Percentiles rank a stretch among this genome's conserved stretches.
Evolutionary conservation across 73 alveolate species (phyloP).

Genomic region (Paramecium sexaurelia): DNA sequence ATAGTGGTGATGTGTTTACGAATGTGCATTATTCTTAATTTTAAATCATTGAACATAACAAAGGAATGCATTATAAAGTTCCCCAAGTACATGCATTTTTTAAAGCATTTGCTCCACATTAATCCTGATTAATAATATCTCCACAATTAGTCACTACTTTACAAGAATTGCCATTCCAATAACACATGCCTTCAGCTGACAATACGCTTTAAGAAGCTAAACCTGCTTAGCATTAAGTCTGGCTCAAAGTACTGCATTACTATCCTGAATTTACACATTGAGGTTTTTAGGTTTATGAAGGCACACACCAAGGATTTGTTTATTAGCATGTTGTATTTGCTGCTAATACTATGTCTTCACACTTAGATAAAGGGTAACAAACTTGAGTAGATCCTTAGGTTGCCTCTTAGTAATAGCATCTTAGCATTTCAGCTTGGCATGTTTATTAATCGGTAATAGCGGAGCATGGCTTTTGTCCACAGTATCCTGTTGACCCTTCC

Average conservation of each 20-base stretch:
- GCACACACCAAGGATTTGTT: not conserved
- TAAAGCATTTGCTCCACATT: not conserved
- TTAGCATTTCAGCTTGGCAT: not conserved
- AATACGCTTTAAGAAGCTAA: not conserved
- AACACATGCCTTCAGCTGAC: not conserved
- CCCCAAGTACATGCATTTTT: not conserved
- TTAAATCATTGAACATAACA: not conserved
- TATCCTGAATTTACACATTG: not conserved
- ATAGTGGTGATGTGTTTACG: not conserved
- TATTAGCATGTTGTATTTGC: not conserved
- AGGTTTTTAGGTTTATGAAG: not conserved
- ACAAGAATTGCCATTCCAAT: not conserved
- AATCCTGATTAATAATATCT: not conserved
- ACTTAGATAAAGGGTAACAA: not conserved
- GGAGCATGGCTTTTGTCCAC: not conserved
- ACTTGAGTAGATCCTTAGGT: not conserved
- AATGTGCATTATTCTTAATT: not conserved
- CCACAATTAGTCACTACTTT: not conserved
- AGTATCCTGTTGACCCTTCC: slow-evolving; percentile 19
- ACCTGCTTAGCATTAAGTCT: too few relatives aligned
- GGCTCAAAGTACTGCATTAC: not conserved
- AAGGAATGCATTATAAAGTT: not conserved
- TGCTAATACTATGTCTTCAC: not conserved
- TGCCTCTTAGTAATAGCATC: not conserved
- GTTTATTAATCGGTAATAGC: not conserved